Base-by-base conservation (phyloP, 495 filamentous ascomycete species). In the Daldinia caldariorum region DNA sequence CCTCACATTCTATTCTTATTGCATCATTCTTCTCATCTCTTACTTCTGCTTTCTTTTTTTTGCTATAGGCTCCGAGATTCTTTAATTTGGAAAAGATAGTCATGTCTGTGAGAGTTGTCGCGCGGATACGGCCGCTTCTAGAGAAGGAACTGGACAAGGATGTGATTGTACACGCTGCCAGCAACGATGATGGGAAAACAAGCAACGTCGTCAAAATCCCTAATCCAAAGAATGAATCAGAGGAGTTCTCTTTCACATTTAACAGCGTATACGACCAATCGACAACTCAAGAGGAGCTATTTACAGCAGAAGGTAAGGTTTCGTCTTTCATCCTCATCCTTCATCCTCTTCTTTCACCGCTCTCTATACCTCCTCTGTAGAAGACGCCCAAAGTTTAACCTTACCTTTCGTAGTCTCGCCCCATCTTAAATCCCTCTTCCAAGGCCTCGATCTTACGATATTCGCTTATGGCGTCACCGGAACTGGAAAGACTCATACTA, bases 391-490 rank as follows among this genome's bases (percentile, higher is more conserved):
- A 34, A 26, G 16, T 20, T 56, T 63, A 61, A 66, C 58, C 12
- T 37, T 20, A 47, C 1, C 45, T 16, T 13, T 0, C 31, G 20
- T 66, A 88, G 85, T 87, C 64, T 76, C 84, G 8, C 85, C 85
- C 16, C 80, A 92, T 38, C 83, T 97, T 37, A 97, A 97, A 72
- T 90, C 97, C 61, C 88, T 99, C 5, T 97, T 99, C 82, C 90
- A 92, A 77, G 95, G 95, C 58, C 89, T 93, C 70, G 95, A 99
- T 78, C 89, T 97, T 29, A 97, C 94, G 2, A 86, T 98, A 56
- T 99, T 99, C 76, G 94, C 95, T 41, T 97, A 99, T 73, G 95
- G 95, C 41, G 92, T 94, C 20, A 98, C 95, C 0, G 95, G 95
- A 22, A 97, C 93, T 0, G 95, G 95, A 22, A 99, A 99, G 80